A percentile compares a stretch with the other conserved stretches of the same genome.
Conservation (phyloP, 2,329 filamentous ascomycete species). For the Hysterium pulicare region DNA sequence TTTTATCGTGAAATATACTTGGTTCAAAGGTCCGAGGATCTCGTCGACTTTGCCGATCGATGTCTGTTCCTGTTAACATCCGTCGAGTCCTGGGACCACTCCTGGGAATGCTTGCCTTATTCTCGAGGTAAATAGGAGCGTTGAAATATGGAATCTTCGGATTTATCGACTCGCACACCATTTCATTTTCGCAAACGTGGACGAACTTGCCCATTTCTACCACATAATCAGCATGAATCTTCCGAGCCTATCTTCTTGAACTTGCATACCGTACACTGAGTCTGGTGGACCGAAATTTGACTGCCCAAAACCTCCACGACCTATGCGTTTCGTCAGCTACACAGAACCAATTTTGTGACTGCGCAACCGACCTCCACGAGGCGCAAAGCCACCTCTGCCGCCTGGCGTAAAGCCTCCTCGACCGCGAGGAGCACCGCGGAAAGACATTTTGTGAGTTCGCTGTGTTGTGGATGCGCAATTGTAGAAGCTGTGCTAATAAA, state of each 20-base stretch:
- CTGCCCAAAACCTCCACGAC: slow-evolving; percentile 36
- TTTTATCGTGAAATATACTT: slow-evolving; percentile 98
- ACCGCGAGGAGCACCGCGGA: slow-evolving; percentile 48
- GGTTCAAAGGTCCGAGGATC: slow-evolving; percentile 93
- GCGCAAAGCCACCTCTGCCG: slow-evolving; percentile 50
- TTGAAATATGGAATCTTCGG: slow-evolving; percentile 98
- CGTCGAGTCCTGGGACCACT: no score
- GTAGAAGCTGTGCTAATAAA: not conserved
- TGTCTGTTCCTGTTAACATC: slow-evolving; percentile 62
- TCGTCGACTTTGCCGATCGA: slow-evolving; percentile 96
- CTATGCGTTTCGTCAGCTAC: slow-evolving; percentile 30
- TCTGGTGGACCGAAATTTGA: slow-evolving; percentile 43
- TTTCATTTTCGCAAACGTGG: slow-evolving; percentile 94
- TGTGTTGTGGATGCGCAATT: slow-evolving; percentile 22
- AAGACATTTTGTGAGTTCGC: slow-evolving; percentile 55
- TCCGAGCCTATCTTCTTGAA: not conserved
- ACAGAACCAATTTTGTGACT: not conserved
- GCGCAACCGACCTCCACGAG: slow-evolving; percentile 46
- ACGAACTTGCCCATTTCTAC: slow-evolving; percentile 90
- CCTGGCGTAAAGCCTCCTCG: slow-evolving; percentile 45
- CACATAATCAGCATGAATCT: slow-evolving; percentile 14
- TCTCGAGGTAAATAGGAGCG: slow-evolving; percentile 97
- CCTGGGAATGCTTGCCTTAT: slow-evolving; percentile 82
- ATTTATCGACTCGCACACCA: slow-evolving; percentile 95
- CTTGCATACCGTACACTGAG: slow-evolving; percentile 39